Percentiles rank a stretch among this genome's conserved stretches.
Evolutionary conservation across 169 alveolate genomes (phyloP).

Genomic region (Cryptosporidium ubiquitum): DNA sequence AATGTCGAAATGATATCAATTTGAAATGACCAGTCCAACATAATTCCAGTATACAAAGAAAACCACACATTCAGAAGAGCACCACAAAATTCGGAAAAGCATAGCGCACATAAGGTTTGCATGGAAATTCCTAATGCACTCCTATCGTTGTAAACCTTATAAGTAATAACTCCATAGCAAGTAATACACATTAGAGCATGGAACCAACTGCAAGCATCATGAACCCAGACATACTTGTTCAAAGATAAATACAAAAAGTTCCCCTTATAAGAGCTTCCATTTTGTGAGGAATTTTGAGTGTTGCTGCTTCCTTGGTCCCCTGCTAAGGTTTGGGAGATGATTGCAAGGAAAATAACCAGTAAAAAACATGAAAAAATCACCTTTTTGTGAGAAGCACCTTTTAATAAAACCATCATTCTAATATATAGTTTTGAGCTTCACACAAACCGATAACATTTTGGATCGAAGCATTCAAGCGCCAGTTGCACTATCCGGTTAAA

Average conservation of each 20-base stretch:
- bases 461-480: constrained; percentile 60
- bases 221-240: constrained; percentile 66
- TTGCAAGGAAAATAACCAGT: constrained; percentile 34
- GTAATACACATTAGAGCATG: constrained; percentile 71
- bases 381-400: constrained; percentile 12
- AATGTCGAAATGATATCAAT: constrained; percentile 76
- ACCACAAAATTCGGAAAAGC: constrained; percentile 77
- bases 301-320: constrained; percentile 21
- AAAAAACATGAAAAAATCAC: constrained; percentile 25
- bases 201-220: constrained; percentile 72
- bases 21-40: constrained; percentile 76
- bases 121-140: constrained; percentile 78
- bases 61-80: constrained; percentile 76
- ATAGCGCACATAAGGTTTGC: constrained; percentile 79
- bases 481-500: constrained; percentile 43
- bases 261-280: not conserved
- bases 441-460: constrained; percentile 69
- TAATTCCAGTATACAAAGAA: constrained; percentile 61
- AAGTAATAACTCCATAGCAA: constrained; percentile 76
- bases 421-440: constrained; percentile 3
- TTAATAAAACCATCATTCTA: constrained; percentile 1
- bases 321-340: constrained; percentile 13
- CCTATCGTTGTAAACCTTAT: constrained; percentile 75
- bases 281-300: not conserved
- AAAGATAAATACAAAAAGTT: constrained; percentile 36